Evolutionary conservation across 768 basidiomycete genomes (phyloP).

Genomic region (Amylocystis lapponica): DNA sequence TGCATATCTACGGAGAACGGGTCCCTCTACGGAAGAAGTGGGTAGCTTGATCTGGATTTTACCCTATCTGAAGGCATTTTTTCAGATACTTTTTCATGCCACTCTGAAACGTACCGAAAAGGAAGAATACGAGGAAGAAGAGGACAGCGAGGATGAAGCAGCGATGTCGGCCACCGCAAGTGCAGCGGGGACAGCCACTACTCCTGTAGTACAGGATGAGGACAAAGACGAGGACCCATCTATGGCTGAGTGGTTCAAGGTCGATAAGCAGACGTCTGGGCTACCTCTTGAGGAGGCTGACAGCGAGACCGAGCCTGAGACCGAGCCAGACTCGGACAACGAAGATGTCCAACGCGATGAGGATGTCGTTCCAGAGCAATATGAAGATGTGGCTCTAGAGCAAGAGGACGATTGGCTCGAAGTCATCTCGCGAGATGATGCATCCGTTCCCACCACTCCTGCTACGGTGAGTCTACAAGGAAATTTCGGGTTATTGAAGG

Average conservation of each 20-base stretch:
- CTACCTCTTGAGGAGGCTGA: slow-evolving; percentile 19
- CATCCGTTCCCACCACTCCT: no score
- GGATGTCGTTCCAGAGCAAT: slow-evolving; percentile 10
- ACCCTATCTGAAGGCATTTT: neutral
- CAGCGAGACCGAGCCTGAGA: slow-evolving; percentile 48
- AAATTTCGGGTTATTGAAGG: no score
- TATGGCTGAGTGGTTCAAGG: slow-evolving; percentile 57
- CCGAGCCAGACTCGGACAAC: slow-evolving; percentile 67
- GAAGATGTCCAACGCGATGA: slow-evolving; percentile 41
- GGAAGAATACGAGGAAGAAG: slow-evolving; percentile 42
- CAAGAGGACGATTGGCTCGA: slow-evolving; percentile 43
- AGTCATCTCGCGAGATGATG: slow-evolving; percentile 4
- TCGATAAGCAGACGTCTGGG: slow-evolving; percentile 32
- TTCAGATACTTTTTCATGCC: slow-evolving; percentile 76
- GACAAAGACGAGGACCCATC: slow-evolving; percentile 38
- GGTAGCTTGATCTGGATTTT: neutral
- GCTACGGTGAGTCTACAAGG: no score
- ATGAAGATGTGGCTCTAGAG: slow-evolving; percentile 21
- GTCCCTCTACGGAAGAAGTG: slow-evolving; percentile 69
- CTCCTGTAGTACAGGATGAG: slow-evolving; percentile 16
- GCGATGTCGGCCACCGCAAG: neutral
- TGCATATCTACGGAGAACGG: slow-evolving; percentile 56
- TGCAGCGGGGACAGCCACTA: slow-evolving; percentile 9
- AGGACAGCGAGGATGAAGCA: slow-evolving; percentile 27
- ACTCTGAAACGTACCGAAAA: slow-evolving; percentile 42